Evolutionary conservation across 1,139 yeast genomes (phyloP), one percentile per base, ranked within the genome.

Genomic region (Kluyveromyces sp.): DNA sequence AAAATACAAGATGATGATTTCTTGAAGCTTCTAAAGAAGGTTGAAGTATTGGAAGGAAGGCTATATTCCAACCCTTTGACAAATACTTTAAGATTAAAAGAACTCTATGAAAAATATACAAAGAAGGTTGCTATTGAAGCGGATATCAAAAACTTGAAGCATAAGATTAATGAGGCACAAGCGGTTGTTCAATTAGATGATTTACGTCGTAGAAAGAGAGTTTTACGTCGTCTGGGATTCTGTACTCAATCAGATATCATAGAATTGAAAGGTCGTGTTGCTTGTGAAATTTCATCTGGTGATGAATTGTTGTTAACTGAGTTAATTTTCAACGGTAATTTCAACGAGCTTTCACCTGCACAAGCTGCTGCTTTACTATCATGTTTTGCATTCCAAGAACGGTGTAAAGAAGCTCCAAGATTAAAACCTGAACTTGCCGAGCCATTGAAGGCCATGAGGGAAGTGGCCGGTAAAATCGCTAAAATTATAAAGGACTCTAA

Each of bases 221-320:
- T 92, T 2, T 72, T 92, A 53, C 79, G 97, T 64, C 71, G 83
- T 50, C 67, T 79, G n/a, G 97, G 92, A 0, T 92, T 92, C 69
- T 83, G 92, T 39, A 82, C 95, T 2, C 67, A 72, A 21, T 78
- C 81, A 54, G 96, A 87, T 64, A 83, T 92, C 50, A 94, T 92
- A 54, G 97, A 92, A 63, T 74, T 92, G 56, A 94, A 94, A 69
- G 99, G 99, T 41, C 77, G 98, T 61, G 89, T 82, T 44, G 97
- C 97, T 0, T 90, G 98, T 67, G 98, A 92, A 60, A 92, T 92
- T 58, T 83, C 95, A 59, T 84, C 95, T 29, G 98, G 98, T 50
- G 96, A 89, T 65, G 97, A 89, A 66, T 71, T 92, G 48, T 66
- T 92, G 53, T 70, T 92, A 43, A 90, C 97, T 0, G 98, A 94